Conservation (phyloP, 495 filamentous ascomycete species). For the Physcia stellaris region DNA sequence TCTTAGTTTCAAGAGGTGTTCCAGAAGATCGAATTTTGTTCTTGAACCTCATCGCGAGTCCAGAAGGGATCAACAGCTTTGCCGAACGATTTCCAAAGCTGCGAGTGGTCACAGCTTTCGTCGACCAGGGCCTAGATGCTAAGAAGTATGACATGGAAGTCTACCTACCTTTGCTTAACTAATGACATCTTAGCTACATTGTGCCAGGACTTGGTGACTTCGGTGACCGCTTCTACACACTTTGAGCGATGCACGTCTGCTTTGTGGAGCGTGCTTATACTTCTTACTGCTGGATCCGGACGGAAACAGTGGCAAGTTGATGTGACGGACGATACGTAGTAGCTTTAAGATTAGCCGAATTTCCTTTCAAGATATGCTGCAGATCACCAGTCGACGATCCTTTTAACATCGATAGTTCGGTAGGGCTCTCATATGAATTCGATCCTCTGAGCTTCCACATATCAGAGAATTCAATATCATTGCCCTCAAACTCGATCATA, state of each 20-base stretch:
- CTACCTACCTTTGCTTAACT: conserved; percentile 10
- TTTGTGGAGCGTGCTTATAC: too few species aligned
- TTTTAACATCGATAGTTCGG: too few species aligned
- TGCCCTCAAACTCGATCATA: too few species aligned
- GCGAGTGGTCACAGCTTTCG: conserved; percentile 88
- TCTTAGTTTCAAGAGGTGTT: conserved; percentile 75
- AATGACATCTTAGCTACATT: conserved; percentile 59
- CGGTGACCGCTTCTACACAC: conserved; percentile 90
- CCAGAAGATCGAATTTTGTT: conserved; percentile 93
- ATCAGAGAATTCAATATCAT: too few species aligned
- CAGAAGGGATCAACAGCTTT: conserved; percentile 80
- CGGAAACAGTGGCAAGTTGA: too few species aligned
- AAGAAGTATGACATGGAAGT: conserved; percentile 68
- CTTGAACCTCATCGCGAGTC: conserved; percentile 90
- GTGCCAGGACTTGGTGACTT: conserved; percentile 93
- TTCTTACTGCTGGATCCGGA: too few species aligned
- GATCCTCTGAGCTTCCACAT: too few species aligned
- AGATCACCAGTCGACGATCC: too few species aligned
- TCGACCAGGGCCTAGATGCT: conserved; percentile 87
- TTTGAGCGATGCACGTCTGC: conserved; percentile 46
- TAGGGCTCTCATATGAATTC: too few species aligned
- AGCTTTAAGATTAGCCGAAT: too few species aligned
- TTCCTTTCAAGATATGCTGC: too few species aligned
- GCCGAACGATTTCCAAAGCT: conserved; percentile 84
- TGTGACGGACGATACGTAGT: too few species aligned